Evolutionary conservation across 495 filamentous ascomycete genomes (phyloP).

Genomic region (Jackrogersella minutella): DNA sequence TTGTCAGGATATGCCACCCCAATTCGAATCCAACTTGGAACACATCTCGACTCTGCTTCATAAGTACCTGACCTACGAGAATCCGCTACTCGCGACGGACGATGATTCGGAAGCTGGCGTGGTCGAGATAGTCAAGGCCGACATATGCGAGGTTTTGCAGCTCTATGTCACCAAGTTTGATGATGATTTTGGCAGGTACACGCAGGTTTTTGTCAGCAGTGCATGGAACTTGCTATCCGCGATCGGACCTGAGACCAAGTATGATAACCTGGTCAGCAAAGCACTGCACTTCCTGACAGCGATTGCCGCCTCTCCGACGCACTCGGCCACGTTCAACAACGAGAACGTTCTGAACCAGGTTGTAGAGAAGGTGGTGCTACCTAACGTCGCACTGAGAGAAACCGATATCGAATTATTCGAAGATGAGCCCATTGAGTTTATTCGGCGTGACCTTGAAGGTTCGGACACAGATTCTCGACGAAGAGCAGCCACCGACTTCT

Average conservation of each 20-base stretch:
- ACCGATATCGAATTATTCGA: constrained; percentile 96
- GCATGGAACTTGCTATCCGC: constrained; percentile 91
- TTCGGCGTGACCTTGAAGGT: constrained; percentile 92
- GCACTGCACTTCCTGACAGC: constrained; percentile 93
- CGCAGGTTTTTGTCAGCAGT: constrained; percentile 82
- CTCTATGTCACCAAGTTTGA: constrained; percentile 93
- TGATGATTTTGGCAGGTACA: constrained; percentile 82
- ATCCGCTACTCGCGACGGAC: constrained; percentile 77
- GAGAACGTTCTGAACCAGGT: constrained; percentile 78
- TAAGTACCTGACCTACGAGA: constrained; percentile 93
- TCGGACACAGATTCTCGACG: constrained; percentile 93
- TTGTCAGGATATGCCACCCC: constrained; percentile 92
- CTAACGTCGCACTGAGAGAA: constrained; percentile 88
- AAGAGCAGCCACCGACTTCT: constrained; percentile 91
- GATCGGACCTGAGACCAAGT: constrained; percentile 86
- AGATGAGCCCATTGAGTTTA: constrained; percentile 99
- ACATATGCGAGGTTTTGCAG: constrained; percentile 87
- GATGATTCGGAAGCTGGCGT: constrained; percentile 87
- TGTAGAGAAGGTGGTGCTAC: constrained; percentile 92
- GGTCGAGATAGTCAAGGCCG: constrained; percentile 85
- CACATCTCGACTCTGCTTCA: constrained; percentile 80
- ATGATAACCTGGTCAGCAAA: constrained; percentile 94
- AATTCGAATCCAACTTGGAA: constrained; percentile 85
- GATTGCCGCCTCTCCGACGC: constrained; percentile 75
- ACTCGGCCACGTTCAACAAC: constrained; percentile 86